phyloP scores from a whole-genome alignment of 176 grass and related monocot genomes.

The Urochloa ruziziensis region DNA sequence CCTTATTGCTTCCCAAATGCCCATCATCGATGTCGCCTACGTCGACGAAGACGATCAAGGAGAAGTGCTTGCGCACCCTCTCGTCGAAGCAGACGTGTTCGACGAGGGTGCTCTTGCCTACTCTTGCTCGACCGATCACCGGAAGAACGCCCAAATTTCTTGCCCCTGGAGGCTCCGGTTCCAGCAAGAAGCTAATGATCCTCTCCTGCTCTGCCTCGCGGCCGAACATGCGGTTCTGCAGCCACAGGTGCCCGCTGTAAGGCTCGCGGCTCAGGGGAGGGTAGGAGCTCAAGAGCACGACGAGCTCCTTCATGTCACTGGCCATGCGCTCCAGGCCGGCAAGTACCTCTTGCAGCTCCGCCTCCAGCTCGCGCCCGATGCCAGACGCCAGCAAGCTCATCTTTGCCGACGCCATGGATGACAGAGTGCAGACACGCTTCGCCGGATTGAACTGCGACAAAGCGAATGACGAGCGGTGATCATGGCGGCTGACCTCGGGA shows the following conservation, averaged over 20 bases:
- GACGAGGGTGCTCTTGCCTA: slow-evolving; percentile 10
- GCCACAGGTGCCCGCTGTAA: neutral
- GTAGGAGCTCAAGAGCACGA: neutral
- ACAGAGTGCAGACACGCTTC: neutral
- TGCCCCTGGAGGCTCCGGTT: neutral
- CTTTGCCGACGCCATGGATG: neutral
- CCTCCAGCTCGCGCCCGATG: neutral
- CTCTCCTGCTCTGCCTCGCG: neutral
- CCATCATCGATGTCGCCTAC: neutral
- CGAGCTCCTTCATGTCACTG: slow-evolving; percentile 13
- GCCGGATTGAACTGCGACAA: neutral
- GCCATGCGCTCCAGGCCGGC: neutral
- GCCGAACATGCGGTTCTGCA: slow-evolving; percentile 7
- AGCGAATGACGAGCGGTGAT: neutral
- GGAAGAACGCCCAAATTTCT: neutral
- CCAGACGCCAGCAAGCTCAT: neutral
- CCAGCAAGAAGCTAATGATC: neutral
- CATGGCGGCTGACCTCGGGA: neutral
- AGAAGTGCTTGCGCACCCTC: neutral
- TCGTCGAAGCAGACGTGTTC: neutral
- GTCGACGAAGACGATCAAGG: neutral
- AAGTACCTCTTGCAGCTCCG: neutral
- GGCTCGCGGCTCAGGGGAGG: neutral
- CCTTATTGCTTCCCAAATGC: neutral
- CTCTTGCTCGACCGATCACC: neutral